phyloP scores from a whole-genome alignment of 306 rosid species.

The Acacia crassicarpa region DNA sequence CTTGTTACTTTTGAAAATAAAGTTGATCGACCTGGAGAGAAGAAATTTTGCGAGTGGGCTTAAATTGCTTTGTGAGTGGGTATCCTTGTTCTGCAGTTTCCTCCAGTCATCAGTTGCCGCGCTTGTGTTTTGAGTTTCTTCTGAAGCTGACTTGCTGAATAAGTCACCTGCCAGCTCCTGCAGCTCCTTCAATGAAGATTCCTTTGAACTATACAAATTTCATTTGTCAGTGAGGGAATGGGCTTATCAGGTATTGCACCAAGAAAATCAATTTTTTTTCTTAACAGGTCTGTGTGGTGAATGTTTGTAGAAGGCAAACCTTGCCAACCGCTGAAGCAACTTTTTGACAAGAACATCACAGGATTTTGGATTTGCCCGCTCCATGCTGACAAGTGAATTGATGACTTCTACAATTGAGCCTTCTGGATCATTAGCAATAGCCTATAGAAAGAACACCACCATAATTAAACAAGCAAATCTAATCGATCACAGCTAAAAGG shows the following conservation, averaged over 20 bases:
- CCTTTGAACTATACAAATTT: slow-evolving; percentile 65
- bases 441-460: slow-evolving; percentile 42
- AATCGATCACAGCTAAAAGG: slow-evolving; percentile 8
- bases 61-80: slow-evolving; percentile 67
- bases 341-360: slow-evolving; percentile 69
- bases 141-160: slow-evolving; percentile 55
- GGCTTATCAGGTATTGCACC: not conserved
- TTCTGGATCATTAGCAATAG: slow-evolving; percentile 72
- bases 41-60: slow-evolving; percentile 97
- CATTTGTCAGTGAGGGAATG: not conserved
- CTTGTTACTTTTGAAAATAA: slow-evolving; percentile 13
- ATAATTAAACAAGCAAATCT: slow-evolving; percentile 18
- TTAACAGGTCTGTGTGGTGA: not conserved
- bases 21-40: slow-evolving; percentile 74
- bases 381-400: slow-evolving; percentile 74
- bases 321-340: slow-evolving; percentile 80
- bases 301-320: slow-evolving; percentile 46
- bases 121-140: slow-evolving; percentile 45
- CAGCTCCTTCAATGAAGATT: slow-evolving; percentile 75
- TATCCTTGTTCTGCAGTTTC: slow-evolving; percentile 69
- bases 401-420: slow-evolving; percentile 54
- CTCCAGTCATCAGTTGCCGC: slow-evolving; percentile 55
- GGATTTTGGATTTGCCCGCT: slow-evolving; percentile 72
- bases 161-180: slow-evolving; percentile 67
- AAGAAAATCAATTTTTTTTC: not conserved